Conservation (phyloP, 345 rosid genomes). For the Euphorbia peplus region DNA sequence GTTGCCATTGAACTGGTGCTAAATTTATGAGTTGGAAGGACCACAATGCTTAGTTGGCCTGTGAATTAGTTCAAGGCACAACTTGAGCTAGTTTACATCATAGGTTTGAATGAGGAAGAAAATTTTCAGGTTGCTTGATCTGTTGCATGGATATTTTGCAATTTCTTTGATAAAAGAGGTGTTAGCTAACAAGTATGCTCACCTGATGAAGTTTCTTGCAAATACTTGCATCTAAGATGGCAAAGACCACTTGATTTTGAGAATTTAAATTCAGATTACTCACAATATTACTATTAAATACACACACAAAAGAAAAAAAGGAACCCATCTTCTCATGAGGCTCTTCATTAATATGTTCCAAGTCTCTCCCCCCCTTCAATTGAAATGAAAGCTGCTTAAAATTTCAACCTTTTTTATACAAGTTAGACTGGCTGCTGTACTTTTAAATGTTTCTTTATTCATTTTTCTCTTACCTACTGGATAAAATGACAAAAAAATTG, state of each 20-base stretch:
- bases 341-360: not conserved
- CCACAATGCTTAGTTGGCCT: not conserved
- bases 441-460: not conserved
- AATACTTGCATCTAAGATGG: not conserved
- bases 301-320: no score
- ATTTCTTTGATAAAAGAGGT: not conserved
- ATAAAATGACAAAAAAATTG: not conserved
- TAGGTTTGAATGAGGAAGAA: not conserved
- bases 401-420: not conserved
- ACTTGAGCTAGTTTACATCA: not conserved
- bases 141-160: not conserved
- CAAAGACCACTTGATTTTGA: not conserved
- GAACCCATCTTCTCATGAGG: no score
- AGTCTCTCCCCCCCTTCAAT: not conserved
- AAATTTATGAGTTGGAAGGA: not conserved
- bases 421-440: not conserved
- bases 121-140: not conserved
- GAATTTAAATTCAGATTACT: not conserved
- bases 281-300: not conserved
- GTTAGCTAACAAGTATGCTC: not conserved
- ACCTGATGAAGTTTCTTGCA: not conserved
- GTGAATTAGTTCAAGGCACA: not conserved
- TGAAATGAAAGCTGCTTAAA: not conserved
- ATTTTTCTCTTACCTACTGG: not conserved
- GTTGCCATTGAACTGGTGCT: not conserved